Evolutionary conservation across 129 eudicot genomes (phyloP).

Genomic region (Saussurea involucrata): DNA sequence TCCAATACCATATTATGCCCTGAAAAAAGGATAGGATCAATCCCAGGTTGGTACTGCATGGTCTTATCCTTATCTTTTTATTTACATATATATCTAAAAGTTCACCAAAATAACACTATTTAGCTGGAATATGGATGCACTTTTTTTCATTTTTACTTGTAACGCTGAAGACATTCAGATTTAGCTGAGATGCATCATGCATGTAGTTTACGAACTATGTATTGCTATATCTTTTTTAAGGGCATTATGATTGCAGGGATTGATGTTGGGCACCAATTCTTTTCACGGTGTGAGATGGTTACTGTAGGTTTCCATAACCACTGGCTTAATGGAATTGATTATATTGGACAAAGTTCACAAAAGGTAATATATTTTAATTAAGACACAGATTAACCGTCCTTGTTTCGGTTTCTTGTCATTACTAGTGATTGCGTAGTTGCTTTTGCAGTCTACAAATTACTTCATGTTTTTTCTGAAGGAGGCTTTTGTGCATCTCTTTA

Average conservation of each 20-base stretch:
- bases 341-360: conserved; percentile 30
- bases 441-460: neutral
- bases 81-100: neutral
- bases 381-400: neutral
- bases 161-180: neutral
- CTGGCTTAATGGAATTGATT: conserved; percentile 92
- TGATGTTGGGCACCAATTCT: conserved; percentile 94
- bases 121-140: neutral
- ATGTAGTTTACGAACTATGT: neutral
- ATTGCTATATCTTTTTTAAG: neutral
- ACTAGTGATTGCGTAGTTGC: neutral
- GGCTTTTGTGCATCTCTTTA: neutral
- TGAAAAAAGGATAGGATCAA: conserved; percentile 48
- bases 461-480: neutral
- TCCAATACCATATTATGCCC: conserved; percentile 29
- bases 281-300: conserved; percentile 96
- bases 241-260: conserved; percentile 52
- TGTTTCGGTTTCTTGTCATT: conserved; percentile 5
- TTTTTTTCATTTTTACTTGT: neutral
- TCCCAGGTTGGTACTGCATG: conserved; percentile 63
- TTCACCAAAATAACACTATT: neutral
- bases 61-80: neutral
- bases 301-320: conserved; percentile 83
- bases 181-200: neutral
- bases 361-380: conserved; percentile 20